A percentile compares a stretch with the other conserved stretches of the same genome.
Evolutionary conservation across 225 moss, liverwort and hornwort species (phyloP).

Genomic region (Neckera pumila): DNA sequence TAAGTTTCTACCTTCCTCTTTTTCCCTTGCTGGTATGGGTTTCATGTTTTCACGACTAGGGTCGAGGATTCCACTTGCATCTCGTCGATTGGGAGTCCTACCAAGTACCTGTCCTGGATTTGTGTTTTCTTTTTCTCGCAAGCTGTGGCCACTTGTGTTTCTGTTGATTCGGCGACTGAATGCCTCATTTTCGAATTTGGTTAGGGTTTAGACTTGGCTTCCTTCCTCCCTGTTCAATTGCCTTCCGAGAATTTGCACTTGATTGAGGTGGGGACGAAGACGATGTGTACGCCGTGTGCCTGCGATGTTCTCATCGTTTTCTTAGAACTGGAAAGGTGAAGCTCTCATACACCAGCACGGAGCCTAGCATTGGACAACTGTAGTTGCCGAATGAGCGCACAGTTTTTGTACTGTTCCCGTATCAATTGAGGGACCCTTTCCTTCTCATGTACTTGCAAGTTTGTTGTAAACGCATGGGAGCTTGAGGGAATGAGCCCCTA

Average conservation of each 20-base stretch:
- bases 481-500: too few relatives aligned
- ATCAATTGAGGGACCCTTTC: not conserved
- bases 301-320: not conserved
- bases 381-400: not conserved
- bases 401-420: too few relatives aligned
- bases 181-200: too few relatives aligned
- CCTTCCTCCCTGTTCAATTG: not conserved
- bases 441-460: not conserved
- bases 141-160: not conserved
- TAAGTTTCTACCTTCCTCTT: not conserved
- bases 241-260: not conserved
- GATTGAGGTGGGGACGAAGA: not conserved
- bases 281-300: not conserved
- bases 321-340: not conserved
- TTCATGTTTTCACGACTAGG: not conserved
- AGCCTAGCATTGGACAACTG: not conserved
- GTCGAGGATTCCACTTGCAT: not conserved
- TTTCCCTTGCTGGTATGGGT: not conserved
- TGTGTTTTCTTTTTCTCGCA: not conserved
- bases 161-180: too few relatives aligned
- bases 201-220: not conserved
- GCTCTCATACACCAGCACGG: not conserved
- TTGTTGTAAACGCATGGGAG: not conserved
- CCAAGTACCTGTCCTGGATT: not conserved
- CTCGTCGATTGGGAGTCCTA: not conserved